Base-by-base conservation (phyloP, 352 stramenopile genomes). In the Phytophthora cactorum region DNA sequence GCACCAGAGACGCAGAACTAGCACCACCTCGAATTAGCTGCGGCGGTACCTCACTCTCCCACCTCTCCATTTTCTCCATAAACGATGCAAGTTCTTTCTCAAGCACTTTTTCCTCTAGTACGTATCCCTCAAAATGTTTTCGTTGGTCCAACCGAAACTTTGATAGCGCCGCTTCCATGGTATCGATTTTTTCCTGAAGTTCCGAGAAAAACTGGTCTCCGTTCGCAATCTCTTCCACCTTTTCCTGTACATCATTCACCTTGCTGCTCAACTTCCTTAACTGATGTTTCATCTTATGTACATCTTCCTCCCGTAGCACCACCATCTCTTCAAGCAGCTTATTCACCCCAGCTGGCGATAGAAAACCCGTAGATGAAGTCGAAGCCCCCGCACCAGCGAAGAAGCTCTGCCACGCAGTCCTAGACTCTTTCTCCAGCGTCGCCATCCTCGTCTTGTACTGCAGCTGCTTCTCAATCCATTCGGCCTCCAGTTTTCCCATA, bases 381-480 rank as follows among this genome's bases (percentile, higher is more conserved):
- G 39, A 55, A 29, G 49, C 44, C 4, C 66, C 70, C 4, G 81
- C 67, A 1, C 77, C 74, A 34, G 68, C 59, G 47, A 85, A 89
- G 52, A 85, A 91, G 14, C 59, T 50, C 5, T 75, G 71, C 83
- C 81, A 92, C 58, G 75, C 84, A 25, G 52, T 52, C 14, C 32
- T 29, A n/a, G 72, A 84, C 31, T 92, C 82, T 34, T 82, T 89
- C 59, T 92, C 84, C 15, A 92, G 28, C 22, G 77, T 55, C 1
- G 53, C 51, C 7, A 67, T 61, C 0, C 84, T 74, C 36, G 77
- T 61, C 0, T 46, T 71, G 38, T 87, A 88, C 66, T 84, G 81
- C 3, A 78, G 43, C 54, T 91, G 80, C 60, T 87, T 92, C 59
- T 92, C 84, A 17, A 86, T 52, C 82, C 84, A 91, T 61, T 88